Base-by-base conservation (phyloP, 1,284 basidiomycete genomes). In the Hymenochaete sp. region DNA sequence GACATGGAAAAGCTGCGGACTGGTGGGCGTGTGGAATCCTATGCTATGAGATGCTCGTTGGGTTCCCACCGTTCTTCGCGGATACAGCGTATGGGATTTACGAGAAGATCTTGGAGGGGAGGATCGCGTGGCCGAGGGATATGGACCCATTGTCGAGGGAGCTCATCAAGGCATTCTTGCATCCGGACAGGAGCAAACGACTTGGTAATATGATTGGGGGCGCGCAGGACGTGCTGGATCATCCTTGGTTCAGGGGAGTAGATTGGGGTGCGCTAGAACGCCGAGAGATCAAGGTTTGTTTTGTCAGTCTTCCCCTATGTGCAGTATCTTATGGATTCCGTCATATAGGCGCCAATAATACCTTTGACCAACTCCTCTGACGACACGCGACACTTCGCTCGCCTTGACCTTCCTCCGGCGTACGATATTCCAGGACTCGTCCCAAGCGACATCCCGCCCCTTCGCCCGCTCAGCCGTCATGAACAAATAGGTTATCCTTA, bases 1-100 rank as follows among this genome's bases (percentile, higher is more conserved):
- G 95, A 9, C 96, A 98, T 70, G 95, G 95, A 53, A 97, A 98
- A 67, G 90, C 89, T 28, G 95, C 96, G 3, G 95, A 98, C 62
- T 98, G 95, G 95, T 99, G 96, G 82, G 93, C 96, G 2, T 86
- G 95, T 52, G 95, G 95, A 22, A 91, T 98, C 13, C 67, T 98
- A 53, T 86, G 93, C 56, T 99, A 97, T 64, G 95, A 99, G 63
- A 98, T 98, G 86, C 85, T 98, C 52, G 84, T 95, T 42, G 89
- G 88, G 2, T 91, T 86, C 56, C 86, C 86, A 57, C 79, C 93
- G 62, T 97, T 96, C 72, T 97, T 93, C 63, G 92, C 96, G 56
- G 83, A 88, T 52, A 86, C 87, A 10, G 85, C 93, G 8, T 96
- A 92, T 60, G 93, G 93, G 52, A 64, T 98, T 56, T 87, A 98